Base-by-base conservation (phyloP, 257 asterid species). In the Ophiorrhiza pumila region DNA sequence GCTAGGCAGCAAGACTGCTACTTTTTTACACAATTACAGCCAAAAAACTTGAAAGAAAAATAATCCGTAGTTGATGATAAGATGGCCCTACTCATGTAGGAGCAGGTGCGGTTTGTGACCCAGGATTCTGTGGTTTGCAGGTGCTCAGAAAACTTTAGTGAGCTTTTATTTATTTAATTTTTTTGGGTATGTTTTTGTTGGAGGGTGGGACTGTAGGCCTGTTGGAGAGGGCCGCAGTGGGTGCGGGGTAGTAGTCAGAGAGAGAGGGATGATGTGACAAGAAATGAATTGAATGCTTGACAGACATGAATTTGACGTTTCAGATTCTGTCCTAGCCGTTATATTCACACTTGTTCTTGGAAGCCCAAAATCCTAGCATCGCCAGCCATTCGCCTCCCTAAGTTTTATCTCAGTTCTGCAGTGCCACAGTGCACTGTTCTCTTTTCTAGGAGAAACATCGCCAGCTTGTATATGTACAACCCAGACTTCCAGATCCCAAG, bases 291-390 rank as follows among this genome's bases (percentile, higher is more conserved):
- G 37, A 69, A 76, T 76, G 80, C 71, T 64, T 39, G 22, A 59
- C 76, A 27, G 75, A 61, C 75, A 61, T 76, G 65, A 29, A 50
- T 60, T 76, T 76, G 80, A 76, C 80, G 80, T 76, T 69, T 69
- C 80, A 69, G 80, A 76, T 76, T 76, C 80, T 69, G 64, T 75
- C 79, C 43, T 34, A 56, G 55, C 79, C 67, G 68, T 65, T 66
- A 49, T 57, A 43, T 66, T 41, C 47, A 52, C 60, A 46, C 50
- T 71, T 39, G 29, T 58, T 72, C 58, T 58, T 29, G 49, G n/a
- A 45, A 43, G 23, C 22, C 69, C 37, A 10, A 12, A 9, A 58
- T 20, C 69, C 50, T 29, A 5, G 25, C 37, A 2, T 71, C 60
- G 49, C 60, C 58, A 13, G 58, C 39, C 57, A 11, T 14, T 39